Conservation (phyloP, 495 filamentous ascomycete genomes). For the Cercophora scortea region DNA sequence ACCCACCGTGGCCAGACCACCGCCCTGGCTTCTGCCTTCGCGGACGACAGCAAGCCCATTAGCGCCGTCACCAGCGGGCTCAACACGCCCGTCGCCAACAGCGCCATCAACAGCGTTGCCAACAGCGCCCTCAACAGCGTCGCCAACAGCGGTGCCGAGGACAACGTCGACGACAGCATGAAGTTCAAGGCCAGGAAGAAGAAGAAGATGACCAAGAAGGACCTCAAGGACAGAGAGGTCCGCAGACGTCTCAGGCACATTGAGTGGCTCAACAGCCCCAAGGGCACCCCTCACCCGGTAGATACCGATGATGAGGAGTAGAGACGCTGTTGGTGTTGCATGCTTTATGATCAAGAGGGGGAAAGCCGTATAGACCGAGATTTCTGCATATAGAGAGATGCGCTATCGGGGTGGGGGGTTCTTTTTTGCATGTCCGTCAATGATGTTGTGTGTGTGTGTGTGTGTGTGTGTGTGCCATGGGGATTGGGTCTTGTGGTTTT, state of each 20-base stretch:
- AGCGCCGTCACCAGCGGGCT: slow-evolving; percentile 47
- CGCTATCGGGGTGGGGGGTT: too few species aligned
- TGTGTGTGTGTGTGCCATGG: too few species aligned
- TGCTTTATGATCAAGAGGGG: too few species aligned
- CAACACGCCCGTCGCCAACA: slow-evolving; percentile 21
- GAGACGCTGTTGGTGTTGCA: too few species aligned
- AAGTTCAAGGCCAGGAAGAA: slow-evolving; percentile 89
- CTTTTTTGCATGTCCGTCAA: too few species aligned
- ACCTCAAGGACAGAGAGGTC: slow-evolving; percentile 87
- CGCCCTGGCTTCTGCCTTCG: slow-evolving; percentile 73
- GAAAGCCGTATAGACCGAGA: too few species aligned
- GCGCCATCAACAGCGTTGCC: slow-evolving; percentile 31
- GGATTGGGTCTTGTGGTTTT: too few species aligned
- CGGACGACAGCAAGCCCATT: slow-evolving; percentile 60
- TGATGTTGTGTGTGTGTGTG: too few species aligned
- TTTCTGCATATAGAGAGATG: too few species aligned
- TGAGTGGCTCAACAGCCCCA: slow-evolving; percentile 78
- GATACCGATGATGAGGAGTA: slow-evolving; percentile 71
- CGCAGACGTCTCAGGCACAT: slow-evolving; percentile 86
- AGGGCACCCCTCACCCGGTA: slow-evolving; percentile 68
- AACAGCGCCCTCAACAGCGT: slow-evolving; percentile 44
- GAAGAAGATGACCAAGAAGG: slow-evolving; percentile 97
- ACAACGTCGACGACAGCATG: slow-evolving; percentile 52
- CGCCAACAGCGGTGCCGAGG: slow-evolving; percentile 80
- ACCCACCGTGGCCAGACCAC: slow-evolving; percentile 71